These are phyloP conservation scores for Exophiala mesophila DNA, from an alignment of 2,329 filamentous ascomycete genomes.

Conservation along the genomic window DNA sequence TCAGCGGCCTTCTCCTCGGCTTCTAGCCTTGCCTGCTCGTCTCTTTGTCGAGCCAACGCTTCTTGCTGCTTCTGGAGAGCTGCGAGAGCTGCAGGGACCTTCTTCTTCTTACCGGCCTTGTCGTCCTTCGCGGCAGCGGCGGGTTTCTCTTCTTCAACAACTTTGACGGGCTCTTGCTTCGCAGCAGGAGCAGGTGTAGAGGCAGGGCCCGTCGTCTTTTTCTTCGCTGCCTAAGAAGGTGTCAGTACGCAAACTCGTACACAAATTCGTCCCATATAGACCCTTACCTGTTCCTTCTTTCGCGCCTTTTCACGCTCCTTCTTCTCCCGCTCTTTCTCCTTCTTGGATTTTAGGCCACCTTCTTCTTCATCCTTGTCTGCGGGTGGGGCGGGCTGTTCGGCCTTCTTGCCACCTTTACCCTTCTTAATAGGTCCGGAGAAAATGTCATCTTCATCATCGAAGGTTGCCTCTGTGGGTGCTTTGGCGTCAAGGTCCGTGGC, in stretches of 20 bases:
- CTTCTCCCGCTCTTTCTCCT: constrained; percentile 98
- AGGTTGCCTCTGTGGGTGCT: constrained; percentile 71
- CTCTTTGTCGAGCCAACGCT: constrained; percentile 40
- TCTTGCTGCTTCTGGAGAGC: constrained; percentile 49
- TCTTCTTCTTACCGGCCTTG: constrained; percentile 86
- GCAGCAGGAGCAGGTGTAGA: constrained; percentile 43
- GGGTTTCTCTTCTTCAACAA: constrained; percentile 45
- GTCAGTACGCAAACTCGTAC: no score
- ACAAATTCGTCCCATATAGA: no score
- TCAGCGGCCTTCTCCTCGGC: constrained; percentile 39
- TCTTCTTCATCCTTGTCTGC: constrained; percentile 50
- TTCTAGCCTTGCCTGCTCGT: constrained; percentile 39
- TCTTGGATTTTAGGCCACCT: constrained; percentile 67
- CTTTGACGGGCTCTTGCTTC: constrained; percentile 55
- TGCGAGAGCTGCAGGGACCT: constrained; percentile 59
- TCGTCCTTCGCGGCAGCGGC: constrained; percentile 67
- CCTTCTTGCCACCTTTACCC: constrained; percentile 52
- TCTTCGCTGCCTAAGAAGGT: constrained; percentile 65
- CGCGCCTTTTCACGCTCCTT: constrained; percentile 98
- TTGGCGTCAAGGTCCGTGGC: constrained; percentile 53
- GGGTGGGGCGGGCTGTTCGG: constrained; percentile 40
- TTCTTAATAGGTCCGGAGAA: constrained; percentile 75
- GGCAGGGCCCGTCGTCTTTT: constrained; percentile 59
- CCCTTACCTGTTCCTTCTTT: constrained; percentile 91
- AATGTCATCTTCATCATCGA: constrained; percentile 81